Evolutionary conservation across 1,284 basidiomycete species (phyloP).

Genomic region (Blastosporella zonata): DNA sequence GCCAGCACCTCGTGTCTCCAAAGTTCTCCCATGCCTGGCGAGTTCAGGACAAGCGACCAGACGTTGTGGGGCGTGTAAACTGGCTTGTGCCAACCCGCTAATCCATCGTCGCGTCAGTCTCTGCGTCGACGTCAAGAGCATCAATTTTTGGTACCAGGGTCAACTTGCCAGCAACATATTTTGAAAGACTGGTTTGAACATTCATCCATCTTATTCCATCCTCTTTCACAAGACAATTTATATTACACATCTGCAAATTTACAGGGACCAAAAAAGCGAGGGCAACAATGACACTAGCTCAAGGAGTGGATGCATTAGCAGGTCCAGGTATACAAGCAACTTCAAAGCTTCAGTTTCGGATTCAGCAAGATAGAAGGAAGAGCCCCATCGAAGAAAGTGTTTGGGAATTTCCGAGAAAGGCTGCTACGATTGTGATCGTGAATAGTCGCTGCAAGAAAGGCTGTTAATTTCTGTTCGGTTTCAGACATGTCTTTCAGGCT

Average conservation of each 20-base stretch:
- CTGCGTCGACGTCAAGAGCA: conserved; percentile 14
- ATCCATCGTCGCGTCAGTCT: conserved; percentile 13
- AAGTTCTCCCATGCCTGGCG: not conserved
- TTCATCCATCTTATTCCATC: not conserved
- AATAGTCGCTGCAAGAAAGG: conserved; percentile 27
- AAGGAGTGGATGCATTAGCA: no score
- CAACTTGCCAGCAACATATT: not conserved
- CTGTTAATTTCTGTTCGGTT: conserved; percentile 24
- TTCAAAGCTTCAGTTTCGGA: conserved; percentile 18
- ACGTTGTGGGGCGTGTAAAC: conserved; percentile 6
- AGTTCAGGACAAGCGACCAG: conserved; percentile 4
- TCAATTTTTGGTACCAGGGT: conserved; percentile 18
- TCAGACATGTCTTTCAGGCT: conserved; percentile 29
- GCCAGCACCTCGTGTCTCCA: conserved; percentile 10
- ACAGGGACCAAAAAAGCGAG: no score
- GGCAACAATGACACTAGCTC: no score
- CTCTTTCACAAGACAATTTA: no score
- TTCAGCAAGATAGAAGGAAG: conserved; percentile 17
- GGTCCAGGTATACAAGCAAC: not conserved
- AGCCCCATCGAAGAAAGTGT: conserved; percentile 25
- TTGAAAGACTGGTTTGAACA: not conserved
- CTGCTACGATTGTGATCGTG: conserved; percentile 33
- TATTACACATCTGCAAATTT: no score
- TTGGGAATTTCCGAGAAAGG: conserved; percentile 35
- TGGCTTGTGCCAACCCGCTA: conserved; percentile 1